Evolutionary conservation across 2,329 filamentous ascomycete genomes (phyloP).

Genomic region (Trichoderma lentiforme): DNA sequence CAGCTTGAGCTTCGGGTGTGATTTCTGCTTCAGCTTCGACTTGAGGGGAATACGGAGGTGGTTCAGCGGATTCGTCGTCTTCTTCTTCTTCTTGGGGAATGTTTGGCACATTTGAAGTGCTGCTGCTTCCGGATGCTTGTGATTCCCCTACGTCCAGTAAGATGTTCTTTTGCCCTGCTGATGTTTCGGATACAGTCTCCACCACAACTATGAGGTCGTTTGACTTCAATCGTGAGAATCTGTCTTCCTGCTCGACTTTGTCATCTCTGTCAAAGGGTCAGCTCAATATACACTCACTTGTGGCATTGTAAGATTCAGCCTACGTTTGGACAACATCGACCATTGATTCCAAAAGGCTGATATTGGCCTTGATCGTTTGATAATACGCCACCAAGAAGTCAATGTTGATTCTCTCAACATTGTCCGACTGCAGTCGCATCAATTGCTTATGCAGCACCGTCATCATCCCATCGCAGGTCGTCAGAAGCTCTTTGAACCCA

Average conservation of each 20-base stretch:
- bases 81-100: slow-evolving; percentile 16
- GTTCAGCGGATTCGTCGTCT: slow-evolving; percentile 15
- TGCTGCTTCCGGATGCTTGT: not conserved
- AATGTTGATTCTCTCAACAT: slow-evolving; percentile 25
- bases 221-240: slow-evolving; percentile 22
- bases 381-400: slow-evolving; percentile 28
- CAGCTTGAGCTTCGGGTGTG: not conserved
- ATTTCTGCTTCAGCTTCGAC: not conserved
- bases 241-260: slow-evolving; percentile 27
- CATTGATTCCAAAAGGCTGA: slow-evolving; percentile 24
- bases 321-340: slow-evolving; percentile 26
- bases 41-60: slow-evolving; percentile 26
- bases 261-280: not conserved
- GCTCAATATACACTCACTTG: not conserved
- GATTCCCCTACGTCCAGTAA: slow-evolving; percentile 1
- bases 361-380: slow-evolving; percentile 17
- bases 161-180: slow-evolving; percentile 22
- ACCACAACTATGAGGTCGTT: slow-evolving; percentile 24
- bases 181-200: slow-evolving; percentile 21
- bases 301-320: not conserved
- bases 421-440: slow-evolving; percentile 30
- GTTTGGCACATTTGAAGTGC: slow-evolving; percentile 20
- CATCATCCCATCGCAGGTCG: slow-evolving; percentile 29
- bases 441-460: slow-evolving; percentile 35
- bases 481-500: slow-evolving; percentile 27